Percentiles rank a stretch among this genome's conserved stretches.
Conservation (phyloP, 805 yeast species). For the Groenewaldozyma tartarivorans region DNA sequence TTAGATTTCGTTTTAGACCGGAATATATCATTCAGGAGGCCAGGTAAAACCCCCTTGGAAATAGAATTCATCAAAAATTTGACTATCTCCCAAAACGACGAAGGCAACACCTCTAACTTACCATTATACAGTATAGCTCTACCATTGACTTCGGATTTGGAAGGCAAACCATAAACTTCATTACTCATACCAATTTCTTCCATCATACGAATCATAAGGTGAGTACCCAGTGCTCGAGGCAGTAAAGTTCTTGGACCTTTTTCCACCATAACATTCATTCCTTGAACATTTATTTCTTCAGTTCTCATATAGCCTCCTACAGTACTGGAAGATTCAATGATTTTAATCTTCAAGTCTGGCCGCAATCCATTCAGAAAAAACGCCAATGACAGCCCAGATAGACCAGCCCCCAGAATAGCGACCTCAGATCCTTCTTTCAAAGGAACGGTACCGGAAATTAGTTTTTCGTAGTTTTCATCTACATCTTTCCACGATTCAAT, state of each 20-base stretch:
- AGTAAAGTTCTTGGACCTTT: constrained; percentile 88
- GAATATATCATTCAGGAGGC: constrained; percentile 29
- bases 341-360: constrained; percentile 60
- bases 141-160: constrained; percentile 53
- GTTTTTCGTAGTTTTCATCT: constrained; percentile 21
- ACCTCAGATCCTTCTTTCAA: constrained; percentile 32
- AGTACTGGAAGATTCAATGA: constrained; percentile 46
- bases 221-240: constrained; percentile 67
- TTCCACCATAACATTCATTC: constrained; percentile 41
- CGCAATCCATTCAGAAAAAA: constrained; percentile 47
- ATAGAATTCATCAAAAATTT: constrained; percentile 21
- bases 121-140: constrained; percentile 48
- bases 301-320: constrained; percentile 74
- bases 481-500: constrained; percentile 23
- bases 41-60: constrained; percentile 49
- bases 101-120: constrained; percentile 25
- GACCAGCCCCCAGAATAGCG: constrained; percentile 80
- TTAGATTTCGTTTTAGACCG: constrained; percentile 17
- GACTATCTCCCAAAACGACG: constrained; percentile 10
- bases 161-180: constrained; percentile 50
- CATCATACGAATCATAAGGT: constrained; percentile 21
- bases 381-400: constrained; percentile 62
- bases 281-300: constrained; percentile 23
- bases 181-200: constrained; percentile 37
- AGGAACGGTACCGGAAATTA: constrained; percentile 21